Conservation (phyloP, 2,329 filamentous ascomycete genomes). For the Ophiocordyceps camponoti-saundersi region DNA sequence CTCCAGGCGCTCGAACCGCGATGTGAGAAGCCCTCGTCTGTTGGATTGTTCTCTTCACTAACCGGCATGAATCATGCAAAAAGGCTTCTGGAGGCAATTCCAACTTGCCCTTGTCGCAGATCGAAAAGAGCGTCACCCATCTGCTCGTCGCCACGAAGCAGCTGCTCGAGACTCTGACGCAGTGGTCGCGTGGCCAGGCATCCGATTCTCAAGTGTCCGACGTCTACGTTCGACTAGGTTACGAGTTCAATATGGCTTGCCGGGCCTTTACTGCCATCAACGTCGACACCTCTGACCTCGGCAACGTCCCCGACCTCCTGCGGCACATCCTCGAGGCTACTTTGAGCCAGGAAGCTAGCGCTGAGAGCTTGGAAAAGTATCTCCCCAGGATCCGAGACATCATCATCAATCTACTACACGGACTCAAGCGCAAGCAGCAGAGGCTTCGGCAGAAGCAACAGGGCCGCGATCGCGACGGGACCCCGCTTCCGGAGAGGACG, state of each 20-base stretch:
- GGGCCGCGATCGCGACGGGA: constrained; percentile 34
- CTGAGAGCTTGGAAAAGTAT: constrained; percentile 85
- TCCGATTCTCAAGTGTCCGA: constrained; percentile 93
- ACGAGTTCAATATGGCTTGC: constrained; percentile 98
- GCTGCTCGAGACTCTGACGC: constrained; percentile 87
- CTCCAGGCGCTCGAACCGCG: constrained; percentile 15
- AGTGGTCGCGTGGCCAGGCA: constrained; percentile 88
- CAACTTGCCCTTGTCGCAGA: constrained; percentile 74
- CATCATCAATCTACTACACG: constrained; percentile 93
- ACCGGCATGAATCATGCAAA: constrained; percentile 1
- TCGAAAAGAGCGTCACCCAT: constrained; percentile 97
- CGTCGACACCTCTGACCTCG: constrained; percentile 84
- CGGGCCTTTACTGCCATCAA: constrained; percentile 93
- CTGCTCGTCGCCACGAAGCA: constrained; percentile 96
- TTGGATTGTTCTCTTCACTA: neutral
- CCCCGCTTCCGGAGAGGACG: constrained; percentile 27
- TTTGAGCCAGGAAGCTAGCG: constrained; percentile 86
- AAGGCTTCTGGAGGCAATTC: constrained; percentile 34
- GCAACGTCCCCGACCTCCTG: constrained; percentile 83
- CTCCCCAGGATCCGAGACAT: constrained; percentile 91
- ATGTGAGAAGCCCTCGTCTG: constrained; percentile 11
- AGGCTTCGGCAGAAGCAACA: constrained; percentile 51
- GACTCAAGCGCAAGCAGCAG: constrained; percentile 92
- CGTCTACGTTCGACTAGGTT: constrained; percentile 91
- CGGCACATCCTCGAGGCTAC: constrained; percentile 89